Percentiles rank a stretch among this genome's conserved stretches.
Conservation (phyloP, 345 rosid genomes). For the Acer campestre region DNA sequence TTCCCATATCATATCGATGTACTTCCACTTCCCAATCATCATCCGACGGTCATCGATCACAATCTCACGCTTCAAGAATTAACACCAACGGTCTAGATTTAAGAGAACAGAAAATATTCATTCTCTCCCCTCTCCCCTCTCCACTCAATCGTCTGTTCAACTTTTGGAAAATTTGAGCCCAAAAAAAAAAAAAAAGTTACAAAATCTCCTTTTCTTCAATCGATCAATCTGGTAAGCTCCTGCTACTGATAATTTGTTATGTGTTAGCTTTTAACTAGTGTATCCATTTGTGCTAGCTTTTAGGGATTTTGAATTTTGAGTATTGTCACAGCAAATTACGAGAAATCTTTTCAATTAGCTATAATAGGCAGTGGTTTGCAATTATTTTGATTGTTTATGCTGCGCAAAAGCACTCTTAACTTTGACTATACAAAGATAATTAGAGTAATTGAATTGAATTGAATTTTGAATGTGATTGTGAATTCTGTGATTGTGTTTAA, state of each 20-base stretch:
- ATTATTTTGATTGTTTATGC: no score
- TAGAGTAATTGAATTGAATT: no score
- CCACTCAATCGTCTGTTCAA: background rate
- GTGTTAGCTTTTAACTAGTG: no score
- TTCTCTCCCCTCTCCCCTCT: background rate
- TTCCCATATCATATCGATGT: no score
- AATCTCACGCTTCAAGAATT: background rate
- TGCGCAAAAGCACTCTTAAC: no score
- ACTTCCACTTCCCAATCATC: background rate
- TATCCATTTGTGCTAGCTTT: background rate
- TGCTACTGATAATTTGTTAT: no score
- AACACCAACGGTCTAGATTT: conserved; percentile 3
- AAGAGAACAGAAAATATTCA: background rate
- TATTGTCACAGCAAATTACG: no score
- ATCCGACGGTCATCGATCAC: background rate
- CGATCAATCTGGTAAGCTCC: background rate
- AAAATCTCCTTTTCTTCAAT: background rate
- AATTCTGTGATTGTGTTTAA: background rate
- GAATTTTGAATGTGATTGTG: background rate
- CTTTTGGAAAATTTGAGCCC: no score
- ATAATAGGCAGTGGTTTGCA: no score
- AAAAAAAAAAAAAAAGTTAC: background rate
- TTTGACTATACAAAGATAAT: no score
- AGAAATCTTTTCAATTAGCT: background rate
- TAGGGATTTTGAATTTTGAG: background rate